These are phyloP conservation scores for Beauveria rudraprayagi DNA, from an alignment of 2,329 filamentous ascomycete species.

Conservation along the genomic window DNA sequence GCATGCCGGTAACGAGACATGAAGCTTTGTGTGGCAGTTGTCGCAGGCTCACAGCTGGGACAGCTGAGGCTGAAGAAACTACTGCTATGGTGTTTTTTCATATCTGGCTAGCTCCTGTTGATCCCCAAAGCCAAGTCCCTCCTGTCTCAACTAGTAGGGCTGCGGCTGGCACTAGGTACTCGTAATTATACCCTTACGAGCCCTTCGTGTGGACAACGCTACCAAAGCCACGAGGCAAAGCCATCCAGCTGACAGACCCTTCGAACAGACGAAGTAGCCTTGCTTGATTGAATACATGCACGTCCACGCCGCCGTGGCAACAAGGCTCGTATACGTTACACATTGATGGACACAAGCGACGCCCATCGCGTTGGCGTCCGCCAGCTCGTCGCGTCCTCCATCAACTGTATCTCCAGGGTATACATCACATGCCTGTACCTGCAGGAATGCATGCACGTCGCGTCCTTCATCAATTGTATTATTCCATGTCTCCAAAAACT, in stretches of 20 bases:
- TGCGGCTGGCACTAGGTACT: not conserved
- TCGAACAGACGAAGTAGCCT: not conserved
- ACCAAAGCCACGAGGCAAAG: not conserved
- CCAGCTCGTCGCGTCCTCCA: too few species aligned
- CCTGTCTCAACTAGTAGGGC: not conserved
- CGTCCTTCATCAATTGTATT: not conserved
- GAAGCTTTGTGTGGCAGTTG: too few species aligned
- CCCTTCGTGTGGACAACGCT: not conserved
- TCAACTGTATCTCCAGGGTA: not conserved
- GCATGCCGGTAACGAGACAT: too few species aligned
- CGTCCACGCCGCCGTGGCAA: too few species aligned
- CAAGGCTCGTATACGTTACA: too few species aligned
- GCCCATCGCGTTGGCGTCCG: too few species aligned
- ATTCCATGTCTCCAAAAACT: not conserved
- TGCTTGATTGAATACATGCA: too few species aligned
- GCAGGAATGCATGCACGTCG: not conserved
- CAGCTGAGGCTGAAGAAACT: not conserved
- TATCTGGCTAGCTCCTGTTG: not conserved
- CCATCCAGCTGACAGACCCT: not conserved
- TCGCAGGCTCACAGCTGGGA: too few species aligned
- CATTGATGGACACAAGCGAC: too few species aligned
- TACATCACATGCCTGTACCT: not conserved
- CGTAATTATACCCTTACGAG: not conserved
- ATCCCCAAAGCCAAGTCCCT: not conserved
- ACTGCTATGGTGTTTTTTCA: too few species aligned